Conservation (phyloP, 495 filamentous ascomycete species). For the Daldinia caldariorum region DNA sequence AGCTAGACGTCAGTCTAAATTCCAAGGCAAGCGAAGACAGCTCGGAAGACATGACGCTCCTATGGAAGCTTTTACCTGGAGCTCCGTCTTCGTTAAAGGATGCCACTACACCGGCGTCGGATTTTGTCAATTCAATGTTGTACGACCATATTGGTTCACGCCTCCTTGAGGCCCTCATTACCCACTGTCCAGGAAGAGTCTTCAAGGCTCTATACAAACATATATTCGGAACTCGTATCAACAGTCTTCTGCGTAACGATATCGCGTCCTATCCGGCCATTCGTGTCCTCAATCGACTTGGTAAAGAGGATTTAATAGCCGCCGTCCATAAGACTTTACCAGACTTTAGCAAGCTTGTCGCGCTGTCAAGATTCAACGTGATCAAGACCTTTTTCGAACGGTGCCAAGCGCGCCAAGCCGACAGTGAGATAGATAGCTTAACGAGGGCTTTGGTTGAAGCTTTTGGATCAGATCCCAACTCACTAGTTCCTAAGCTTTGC, state of each 20-base stretch:
- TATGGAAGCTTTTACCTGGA: conserved; percentile 56
- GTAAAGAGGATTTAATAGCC: conserved; percentile 80
- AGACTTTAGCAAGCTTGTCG: conserved; percentile 72
- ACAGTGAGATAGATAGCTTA: conserved; percentile 67
- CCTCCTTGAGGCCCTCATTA: conserved; percentile 84
- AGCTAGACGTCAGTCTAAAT: conserved; percentile 79
- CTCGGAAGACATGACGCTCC: conserved; percentile 46
- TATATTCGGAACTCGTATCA: conserved; percentile 78
- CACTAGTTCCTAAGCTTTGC: conserved; percentile 67
- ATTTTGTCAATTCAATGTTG: conserved; percentile 84
- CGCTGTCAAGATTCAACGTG: conserved; percentile 77
- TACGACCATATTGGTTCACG: conserved; percentile 92
- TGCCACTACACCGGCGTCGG: conserved; percentile 53
- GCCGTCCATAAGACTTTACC: conserved; percentile 74
- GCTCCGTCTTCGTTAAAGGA: conserved; percentile 58
- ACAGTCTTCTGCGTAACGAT: conserved; percentile 83
- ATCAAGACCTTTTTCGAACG: conserved; percentile 85
- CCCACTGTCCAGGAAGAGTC: conserved; percentile 79
- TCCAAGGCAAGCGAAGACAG: conserved; percentile 66
- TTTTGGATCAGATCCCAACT: conserved; percentile 64
- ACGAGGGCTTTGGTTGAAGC: conserved; percentile 68
- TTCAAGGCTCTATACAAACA: conserved; percentile 85
- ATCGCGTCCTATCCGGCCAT: conserved; percentile 87
- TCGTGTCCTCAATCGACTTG: conserved; percentile 79
- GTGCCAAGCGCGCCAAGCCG: conserved; percentile 69